These are phyloP conservation scores for Trichoderma erinaceum DNA, from an alignment of 495 filamentous ascomycete species.

Conservation along the genomic window DNA sequence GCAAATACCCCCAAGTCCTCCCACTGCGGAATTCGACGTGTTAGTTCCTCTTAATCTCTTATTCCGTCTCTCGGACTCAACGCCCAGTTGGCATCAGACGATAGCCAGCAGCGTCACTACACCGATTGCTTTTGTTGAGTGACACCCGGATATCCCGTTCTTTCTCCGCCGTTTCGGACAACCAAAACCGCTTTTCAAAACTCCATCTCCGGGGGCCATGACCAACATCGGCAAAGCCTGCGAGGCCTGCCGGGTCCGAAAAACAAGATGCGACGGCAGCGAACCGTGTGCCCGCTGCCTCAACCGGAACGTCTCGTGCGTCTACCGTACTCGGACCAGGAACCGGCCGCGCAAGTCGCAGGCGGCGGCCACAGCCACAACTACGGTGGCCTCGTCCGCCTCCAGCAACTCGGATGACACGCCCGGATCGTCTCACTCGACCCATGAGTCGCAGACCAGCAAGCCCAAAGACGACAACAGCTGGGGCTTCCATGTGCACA, in stretches of 20 bases:
- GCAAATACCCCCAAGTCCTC: neutral
- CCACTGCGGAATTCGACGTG: neutral
- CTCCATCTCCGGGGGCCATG: neutral
- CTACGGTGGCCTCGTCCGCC: neutral
- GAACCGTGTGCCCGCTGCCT: neutral
- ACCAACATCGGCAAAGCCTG: slow-evolving; percentile 10
- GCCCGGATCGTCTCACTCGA: neutral
- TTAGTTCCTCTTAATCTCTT: neutral
- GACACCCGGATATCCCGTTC: neutral
- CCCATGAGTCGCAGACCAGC: neutral
- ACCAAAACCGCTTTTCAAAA: neutral
- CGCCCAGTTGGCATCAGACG: neutral
- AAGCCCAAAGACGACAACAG: slow-evolving; percentile 8
- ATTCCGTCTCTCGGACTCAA: neutral
- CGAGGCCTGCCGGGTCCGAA: slow-evolving; percentile 7
- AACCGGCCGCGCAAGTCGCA: slow-evolving; percentile 8
- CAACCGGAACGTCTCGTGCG: slow-evolving; percentile 9
- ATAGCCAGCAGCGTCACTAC: neutral
- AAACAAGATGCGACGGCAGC: slow-evolving; percentile 3
- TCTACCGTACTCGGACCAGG: slow-evolving; percentile 3
- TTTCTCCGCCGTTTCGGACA: neutral
- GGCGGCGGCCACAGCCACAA: neutral
- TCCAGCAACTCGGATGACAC: neutral
- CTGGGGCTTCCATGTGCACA: slow-evolving; percentile 9
- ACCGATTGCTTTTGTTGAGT: neutral